A percentile compares a stretch with the other conserved stretches of the same genome.
Evolutionary conservation across 305 asterid species (phyloP).

Genomic region (Fraxinus platypoda): DNA sequence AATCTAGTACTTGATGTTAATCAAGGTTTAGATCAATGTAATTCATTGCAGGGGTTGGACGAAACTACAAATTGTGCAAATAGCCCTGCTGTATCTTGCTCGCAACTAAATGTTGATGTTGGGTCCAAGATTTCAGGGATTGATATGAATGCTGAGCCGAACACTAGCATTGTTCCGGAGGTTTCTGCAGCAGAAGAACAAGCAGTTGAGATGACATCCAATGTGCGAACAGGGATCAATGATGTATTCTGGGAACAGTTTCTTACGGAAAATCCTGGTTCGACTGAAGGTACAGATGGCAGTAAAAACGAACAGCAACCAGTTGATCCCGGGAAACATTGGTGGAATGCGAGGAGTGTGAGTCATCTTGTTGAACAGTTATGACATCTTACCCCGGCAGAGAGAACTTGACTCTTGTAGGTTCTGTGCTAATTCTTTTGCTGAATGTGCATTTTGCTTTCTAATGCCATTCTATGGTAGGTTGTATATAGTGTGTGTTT

Average conservation of each 20-base stretch:
- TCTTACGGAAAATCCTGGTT: constrained; percentile 83
- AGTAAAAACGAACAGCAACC: constrained; percentile 40
- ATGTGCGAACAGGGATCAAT: constrained; percentile 50
- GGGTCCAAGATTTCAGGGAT: constrained; percentile 46
- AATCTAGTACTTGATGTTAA: constrained; percentile 38
- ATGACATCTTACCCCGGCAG: constrained; percentile 65
- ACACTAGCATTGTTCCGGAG: constrained; percentile 30
- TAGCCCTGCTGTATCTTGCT: constrained; percentile 60
- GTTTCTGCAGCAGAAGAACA: constrained; percentile 33
- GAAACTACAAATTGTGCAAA: constrained; percentile 53
- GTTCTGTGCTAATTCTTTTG: constrained; percentile 21
- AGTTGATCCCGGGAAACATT: constrained; percentile 38
- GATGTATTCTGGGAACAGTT: constrained; percentile 92
- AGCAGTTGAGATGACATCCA: constrained; percentile 32
- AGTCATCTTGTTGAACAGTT: constrained; percentile 55
- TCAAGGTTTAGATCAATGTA: constrained; percentile 31
- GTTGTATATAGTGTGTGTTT: constrained; percentile 32
- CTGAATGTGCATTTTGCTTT: constrained; percentile 22
- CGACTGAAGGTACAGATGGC: constrained; percentile 36
- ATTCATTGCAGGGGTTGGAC: constrained; percentile 44
- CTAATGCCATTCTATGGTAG: constrained; percentile 10
- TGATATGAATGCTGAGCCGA: constrained; percentile 64
- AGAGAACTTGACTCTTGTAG: constrained; percentile 49
- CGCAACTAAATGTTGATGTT: constrained; percentile 45
- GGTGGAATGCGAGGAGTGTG: constrained; percentile 61